These are phyloP conservation scores for Tylopilus felleus DNA, from an alignment of 768 basidiomycete species.

Conservation along the genomic window DNA sequence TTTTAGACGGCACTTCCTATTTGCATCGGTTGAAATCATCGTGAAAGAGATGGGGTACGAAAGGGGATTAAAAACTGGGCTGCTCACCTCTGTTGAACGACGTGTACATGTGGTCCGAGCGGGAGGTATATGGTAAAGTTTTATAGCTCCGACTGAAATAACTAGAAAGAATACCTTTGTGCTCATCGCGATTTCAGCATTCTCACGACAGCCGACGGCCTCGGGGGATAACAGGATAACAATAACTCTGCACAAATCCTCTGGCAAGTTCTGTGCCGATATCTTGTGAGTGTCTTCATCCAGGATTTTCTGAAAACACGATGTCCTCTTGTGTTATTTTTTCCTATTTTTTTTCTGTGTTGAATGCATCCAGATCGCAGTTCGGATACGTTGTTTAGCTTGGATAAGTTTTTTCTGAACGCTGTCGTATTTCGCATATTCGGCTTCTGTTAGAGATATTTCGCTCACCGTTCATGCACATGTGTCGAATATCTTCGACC, in stretches of 20 bases:
- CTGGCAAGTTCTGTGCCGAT: slow-evolving; percentile 11
- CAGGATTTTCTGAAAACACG: slow-evolving; percentile 8
- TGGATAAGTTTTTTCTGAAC: slow-evolving; percentile 32
- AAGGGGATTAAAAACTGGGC: not conserved
- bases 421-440: slow-evolving; percentile 34
- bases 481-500: slow-evolving; percentile 18
- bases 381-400: slow-evolving; percentile 29
- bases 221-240: slow-evolving; percentile 35
- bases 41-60: not conserved
- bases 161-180: slow-evolving; percentile 22
- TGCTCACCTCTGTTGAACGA: slow-evolving; percentile 17
- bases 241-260: slow-evolving; percentile 27
- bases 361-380: slow-evolving; percentile 18
- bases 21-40: slow-evolving; percentile 35
- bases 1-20: slow-evolving; percentile 39
- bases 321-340: slow-evolving; percentile 14
- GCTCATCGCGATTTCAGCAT: slow-evolving; percentile 29
- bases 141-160: slow-evolving; percentile 32
- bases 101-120: not conserved
- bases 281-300: slow-evolving; percentile 26
- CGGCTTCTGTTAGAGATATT: slow-evolving; percentile 31
- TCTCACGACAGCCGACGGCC: slow-evolving; percentile 38
- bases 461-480: slow-evolving; percentile 11
- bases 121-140: slow-evolving; percentile 4
- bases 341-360: slow-evolving; percentile 4